A percentile compares a stretch with the other conserved stretches of the same genome.
Evolutionary conservation across 108 stramenopile genomes (phyloP).

Genomic region (Mediolabrus comicus): DNA sequence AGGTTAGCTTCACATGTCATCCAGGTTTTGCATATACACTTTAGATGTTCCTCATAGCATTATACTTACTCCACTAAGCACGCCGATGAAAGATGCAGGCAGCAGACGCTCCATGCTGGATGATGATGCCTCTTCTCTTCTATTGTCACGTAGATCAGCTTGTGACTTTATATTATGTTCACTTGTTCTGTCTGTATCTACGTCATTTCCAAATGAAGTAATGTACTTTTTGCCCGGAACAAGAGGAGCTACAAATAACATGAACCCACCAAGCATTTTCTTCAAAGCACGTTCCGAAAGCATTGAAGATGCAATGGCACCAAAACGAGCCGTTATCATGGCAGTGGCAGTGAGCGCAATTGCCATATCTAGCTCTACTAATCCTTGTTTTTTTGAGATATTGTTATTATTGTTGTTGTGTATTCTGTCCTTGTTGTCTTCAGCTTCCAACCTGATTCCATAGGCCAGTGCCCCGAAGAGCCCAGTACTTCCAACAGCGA

Average conservation of each 20-base stretch:
- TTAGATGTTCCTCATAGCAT: too few species aligned
- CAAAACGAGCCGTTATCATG: conserved; percentile 76
- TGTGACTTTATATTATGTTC: too few species aligned
- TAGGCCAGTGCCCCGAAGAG: conserved; percentile 83
- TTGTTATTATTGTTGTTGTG: background rate
- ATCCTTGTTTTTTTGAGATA: conserved; percentile 10
- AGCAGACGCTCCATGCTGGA: conserved; percentile 22
- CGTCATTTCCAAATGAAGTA: conserved; percentile 6
- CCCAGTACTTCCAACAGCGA: conserved; percentile 89
- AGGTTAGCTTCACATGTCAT: too few species aligned
- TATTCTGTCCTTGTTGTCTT: background rate
- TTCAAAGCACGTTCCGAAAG: conserved; percentile 53
- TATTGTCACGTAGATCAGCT: too few species aligned
- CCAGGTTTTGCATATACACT: too few species aligned
- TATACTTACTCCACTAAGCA: conserved; percentile 38
- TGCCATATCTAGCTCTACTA: conserved; percentile 77
- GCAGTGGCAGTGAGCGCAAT: conserved; percentile 70
- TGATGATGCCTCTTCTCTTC: background rate
- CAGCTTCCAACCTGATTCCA: conserved; percentile 23
- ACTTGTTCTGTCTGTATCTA: too few species aligned
- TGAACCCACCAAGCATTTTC: conserved; percentile 76
- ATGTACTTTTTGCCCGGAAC: conserved; percentile 76
- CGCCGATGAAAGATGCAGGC: conserved; percentile 46
- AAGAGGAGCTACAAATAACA: conserved; percentile 84
- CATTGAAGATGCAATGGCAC: conserved; percentile 57